These are phyloP conservation scores for Neurospora discreta DNA, from an alignment of 495 filamentous ascomycete species.

Conservation along the genomic window DNA sequence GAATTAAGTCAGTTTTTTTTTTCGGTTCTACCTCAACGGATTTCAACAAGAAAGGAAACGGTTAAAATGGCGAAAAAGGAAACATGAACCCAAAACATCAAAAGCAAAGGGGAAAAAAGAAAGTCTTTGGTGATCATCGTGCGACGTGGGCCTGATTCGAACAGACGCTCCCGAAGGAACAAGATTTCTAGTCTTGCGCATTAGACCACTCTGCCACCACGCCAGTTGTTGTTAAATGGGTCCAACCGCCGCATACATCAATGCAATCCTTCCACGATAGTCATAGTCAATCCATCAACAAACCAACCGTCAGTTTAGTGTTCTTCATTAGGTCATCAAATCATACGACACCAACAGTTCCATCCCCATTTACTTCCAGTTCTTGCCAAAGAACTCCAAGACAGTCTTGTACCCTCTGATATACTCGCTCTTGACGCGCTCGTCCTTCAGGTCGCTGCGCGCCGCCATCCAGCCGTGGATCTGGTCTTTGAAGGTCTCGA, in stretches of 20 bases:
- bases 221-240: background rate
- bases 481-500: slow-evolving; percentile 73
- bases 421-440: slow-evolving; percentile 62
- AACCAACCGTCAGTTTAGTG: background rate
- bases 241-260: background rate
- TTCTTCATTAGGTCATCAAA: background rate
- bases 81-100: background rate
- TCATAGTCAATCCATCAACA: background rate
- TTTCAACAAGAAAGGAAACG: background rate
- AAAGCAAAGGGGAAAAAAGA: background rate
- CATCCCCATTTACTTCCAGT: slow-evolving; percentile 27
- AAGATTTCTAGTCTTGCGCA: background rate
- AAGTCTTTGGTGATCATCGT: background rate
- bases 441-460: slow-evolving; percentile 54
- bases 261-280: background rate
- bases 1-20: no score
- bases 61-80: background rate
- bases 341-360: background rate
- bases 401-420: slow-evolving; percentile 65
- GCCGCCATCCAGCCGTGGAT: slow-evolving; percentile 93
- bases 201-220: background rate
- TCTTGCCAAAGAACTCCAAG: slow-evolving; percentile 63
- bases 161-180: background rate
- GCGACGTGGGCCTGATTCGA: background rate
- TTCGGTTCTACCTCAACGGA: no score